These are phyloP conservation scores for Mucor circinelloides DNA, from an alignment of 371 early-diverging fungal genomes.

Conservation along the genomic window DNA sequence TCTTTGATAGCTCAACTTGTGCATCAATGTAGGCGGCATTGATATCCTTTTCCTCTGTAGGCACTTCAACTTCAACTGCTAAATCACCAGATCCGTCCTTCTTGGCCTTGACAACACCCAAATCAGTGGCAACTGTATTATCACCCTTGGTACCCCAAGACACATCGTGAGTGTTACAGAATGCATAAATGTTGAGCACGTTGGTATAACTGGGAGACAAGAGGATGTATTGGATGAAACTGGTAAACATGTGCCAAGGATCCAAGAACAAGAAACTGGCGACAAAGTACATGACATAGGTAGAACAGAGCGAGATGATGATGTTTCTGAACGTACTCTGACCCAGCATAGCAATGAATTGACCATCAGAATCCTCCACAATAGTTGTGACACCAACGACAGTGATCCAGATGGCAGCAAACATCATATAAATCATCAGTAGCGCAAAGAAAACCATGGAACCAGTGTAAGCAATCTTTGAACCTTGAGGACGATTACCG, in stretches of 20 bases:
- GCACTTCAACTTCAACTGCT: slow-evolving; percentile 65
- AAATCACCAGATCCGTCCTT: slow-evolving; percentile 42
- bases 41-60: slow-evolving; percentile 77
- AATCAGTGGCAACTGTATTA: slow-evolving; percentile 41
- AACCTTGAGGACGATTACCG: slow-evolving; percentile 83
- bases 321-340: slow-evolving; percentile 56
- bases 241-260: slow-evolving; percentile 76
- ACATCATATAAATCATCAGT: slow-evolving; percentile 64
- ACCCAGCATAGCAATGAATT: slow-evolving; percentile 27
- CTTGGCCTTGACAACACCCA: slow-evolving; percentile 49
- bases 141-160: slow-evolving; percentile 57
- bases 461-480: slow-evolving; percentile 41
- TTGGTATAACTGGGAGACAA: slow-evolving; percentile 88
- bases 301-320: slow-evolving; percentile 61
- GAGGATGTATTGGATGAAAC: slow-evolving; percentile 69
- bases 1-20: slow-evolving; percentile 53
- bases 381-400: slow-evolving; percentile 44
- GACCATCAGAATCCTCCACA: slow-evolving; percentile 16
- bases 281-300: slow-evolving; percentile 69
- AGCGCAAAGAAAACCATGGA: slow-evolving; percentile 56
- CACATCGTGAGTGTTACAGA: slow-evolving; percentile 88
- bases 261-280: slow-evolving; percentile 68
- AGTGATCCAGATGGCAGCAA: slow-evolving; percentile 59
- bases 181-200: slow-evolving; percentile 90
- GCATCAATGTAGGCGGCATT: slow-evolving; percentile 79